Percentiles rank a stretch among this genome's conserved stretches.
Conservation (phyloP, 192 early-diverging fungal genomes). For the Physocladia obscura region DNA sequence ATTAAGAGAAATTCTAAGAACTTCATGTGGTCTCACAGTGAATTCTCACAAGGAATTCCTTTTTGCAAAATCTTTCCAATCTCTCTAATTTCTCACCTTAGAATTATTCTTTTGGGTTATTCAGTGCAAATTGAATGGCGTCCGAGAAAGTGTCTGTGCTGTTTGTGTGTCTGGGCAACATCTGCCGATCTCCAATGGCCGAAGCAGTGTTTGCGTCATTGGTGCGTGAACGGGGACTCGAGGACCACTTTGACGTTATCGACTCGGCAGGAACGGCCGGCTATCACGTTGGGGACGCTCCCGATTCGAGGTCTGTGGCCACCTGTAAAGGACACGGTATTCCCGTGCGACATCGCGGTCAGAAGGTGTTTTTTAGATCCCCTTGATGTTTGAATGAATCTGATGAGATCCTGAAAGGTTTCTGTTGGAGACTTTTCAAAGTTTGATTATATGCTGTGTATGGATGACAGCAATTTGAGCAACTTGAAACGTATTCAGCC, state of each 20-base stretch:
- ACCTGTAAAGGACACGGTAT: slow-evolving; percentile 74
- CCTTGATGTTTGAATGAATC: too few species aligned
- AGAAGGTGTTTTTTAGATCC: too few species aligned
- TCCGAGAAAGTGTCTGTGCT: slow-evolving; percentile 35
- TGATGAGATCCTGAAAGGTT: too few species aligned
- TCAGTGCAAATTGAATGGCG: too few species aligned
- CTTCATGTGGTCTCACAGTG: too few species aligned
- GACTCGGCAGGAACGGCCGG: slow-evolving; percentile 85
- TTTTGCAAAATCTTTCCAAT: too few species aligned
- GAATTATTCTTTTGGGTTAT: too few species aligned
- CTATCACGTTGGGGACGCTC: slow-evolving; percentile 75
- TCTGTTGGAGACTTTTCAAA: slow-evolving; percentile 56
- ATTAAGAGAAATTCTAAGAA: too few species aligned
- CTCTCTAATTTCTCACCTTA: not conserved
- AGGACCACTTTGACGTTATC: slow-evolving; percentile 58
- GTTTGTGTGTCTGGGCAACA: slow-evolving; percentile 71
- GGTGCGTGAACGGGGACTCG: slow-evolving; percentile 59
- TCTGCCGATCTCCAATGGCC: slow-evolving; percentile 88
- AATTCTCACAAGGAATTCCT: too few species aligned
- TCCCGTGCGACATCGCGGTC: slow-evolving; percentile 71
- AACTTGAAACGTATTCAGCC: slow-evolving; percentile 47
- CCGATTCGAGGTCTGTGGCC: slow-evolving; percentile 67
- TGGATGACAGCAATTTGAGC: not conserved
- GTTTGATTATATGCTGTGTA: slow-evolving; percentile 80
- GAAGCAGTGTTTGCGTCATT: slow-evolving; percentile 85